A percentile compares a stretch with the other conserved stretches of the same genome.
Evolutionary conservation across 106 monocot species (phyloP).

Genomic region (Chionographis japonica): DNA sequence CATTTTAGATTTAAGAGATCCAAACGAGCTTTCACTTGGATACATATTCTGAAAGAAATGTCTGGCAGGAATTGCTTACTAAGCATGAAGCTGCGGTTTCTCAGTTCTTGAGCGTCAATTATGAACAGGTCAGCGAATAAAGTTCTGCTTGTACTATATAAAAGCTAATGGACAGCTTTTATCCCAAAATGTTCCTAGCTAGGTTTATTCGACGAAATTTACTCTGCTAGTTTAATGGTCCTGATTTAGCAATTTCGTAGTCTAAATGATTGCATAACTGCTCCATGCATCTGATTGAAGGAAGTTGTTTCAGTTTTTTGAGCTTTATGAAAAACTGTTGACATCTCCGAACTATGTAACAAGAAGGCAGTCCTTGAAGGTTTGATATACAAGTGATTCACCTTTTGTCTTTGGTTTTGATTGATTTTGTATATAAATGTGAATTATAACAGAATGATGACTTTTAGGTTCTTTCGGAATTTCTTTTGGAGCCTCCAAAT

Average conservation of each 20-base stretch:
- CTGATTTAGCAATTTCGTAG: not conserved
- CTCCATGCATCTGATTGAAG: slow-evolving; percentile 10
- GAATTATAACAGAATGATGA: slow-evolving; percentile 1
- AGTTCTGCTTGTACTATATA: not conserved
- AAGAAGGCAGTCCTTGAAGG: slow-evolving; percentile 96
- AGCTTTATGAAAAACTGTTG: slow-evolving; percentile 69
- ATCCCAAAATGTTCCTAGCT: too few relatives aligned
- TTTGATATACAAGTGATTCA: slow-evolving; percentile 19
- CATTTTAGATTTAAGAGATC: not conserved
- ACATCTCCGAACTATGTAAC: slow-evolving; percentile 89
- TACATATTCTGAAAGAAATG: slow-evolving; percentile 13
- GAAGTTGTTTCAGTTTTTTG: slow-evolving; percentile 83
- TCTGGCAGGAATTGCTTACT: slow-evolving; percentile 87
- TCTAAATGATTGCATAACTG: too few relatives aligned
- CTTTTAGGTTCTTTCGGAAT: slow-evolving; percentile 87
- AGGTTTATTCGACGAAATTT: not conserved
- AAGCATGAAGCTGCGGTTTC: slow-evolving; percentile 89
- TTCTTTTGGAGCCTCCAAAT: slow-evolving; percentile 92
- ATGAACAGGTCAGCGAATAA: slow-evolving; percentile 57
- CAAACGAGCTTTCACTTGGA: not conserved
- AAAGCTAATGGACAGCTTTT: too few relatives aligned
- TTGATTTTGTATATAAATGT: not conserved
- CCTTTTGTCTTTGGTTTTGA: not conserved
- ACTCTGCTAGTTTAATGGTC: not conserved
- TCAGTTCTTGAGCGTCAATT: slow-evolving; percentile 67